Evolutionary conservation across 2,329 filamentous ascomycete genomes (phyloP).

Genomic region (Fusarium sp.): DNA sequence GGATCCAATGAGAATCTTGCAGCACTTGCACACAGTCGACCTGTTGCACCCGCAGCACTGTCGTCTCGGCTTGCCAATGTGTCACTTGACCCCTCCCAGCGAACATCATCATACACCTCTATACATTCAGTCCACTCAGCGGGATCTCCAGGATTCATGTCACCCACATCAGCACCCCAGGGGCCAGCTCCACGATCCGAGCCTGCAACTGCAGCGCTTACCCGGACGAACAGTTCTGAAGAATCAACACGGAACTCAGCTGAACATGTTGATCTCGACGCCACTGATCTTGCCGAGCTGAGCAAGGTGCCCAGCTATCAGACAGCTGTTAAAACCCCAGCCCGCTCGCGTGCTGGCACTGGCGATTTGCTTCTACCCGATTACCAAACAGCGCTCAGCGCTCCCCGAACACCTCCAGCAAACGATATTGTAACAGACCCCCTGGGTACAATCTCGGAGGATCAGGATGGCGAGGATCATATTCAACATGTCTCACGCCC

Average conservation of each 20-base stretch:
- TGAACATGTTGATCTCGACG: conserved; percentile 67
- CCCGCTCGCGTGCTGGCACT: conserved; percentile 62
- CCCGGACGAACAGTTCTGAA: conserved; percentile 65
- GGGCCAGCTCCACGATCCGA: conserved; percentile 54
- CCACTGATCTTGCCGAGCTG: conserved; percentile 71
- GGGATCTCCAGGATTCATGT: conserved; percentile 57
- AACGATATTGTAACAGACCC: conserved; percentile 47
- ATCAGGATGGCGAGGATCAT: conserved; percentile 42
- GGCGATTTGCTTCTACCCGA: conserved; percentile 69
- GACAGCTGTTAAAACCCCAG: conserved; percentile 75
- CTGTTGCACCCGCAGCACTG: conserved; percentile 62
- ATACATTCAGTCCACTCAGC: conserved; percentile 56
- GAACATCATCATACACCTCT: conserved; percentile 60
- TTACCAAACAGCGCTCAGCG: conserved; percentile 71
- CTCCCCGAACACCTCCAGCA: conserved; percentile 60
- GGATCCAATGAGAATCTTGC: conserved; percentile 84
- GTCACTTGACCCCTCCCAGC: conserved; percentile 60
- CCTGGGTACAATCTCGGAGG: conserved; percentile 50
- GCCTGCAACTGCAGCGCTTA: conserved; percentile 59
- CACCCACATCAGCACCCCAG: conserved; percentile 54
- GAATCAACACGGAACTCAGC: conserved; percentile 65
- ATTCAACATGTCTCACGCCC: conserved; percentile 42
- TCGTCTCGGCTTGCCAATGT: conserved; percentile 78
- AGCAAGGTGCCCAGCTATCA: conserved; percentile 82
- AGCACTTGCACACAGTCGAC: conserved; percentile 52